Percentiles rank a stretch among this genome's conserved stretches.
Conservation (phyloP, 2,329 filamentous ascomycete genomes). For the Fusarium pseudonygamai region DNA sequence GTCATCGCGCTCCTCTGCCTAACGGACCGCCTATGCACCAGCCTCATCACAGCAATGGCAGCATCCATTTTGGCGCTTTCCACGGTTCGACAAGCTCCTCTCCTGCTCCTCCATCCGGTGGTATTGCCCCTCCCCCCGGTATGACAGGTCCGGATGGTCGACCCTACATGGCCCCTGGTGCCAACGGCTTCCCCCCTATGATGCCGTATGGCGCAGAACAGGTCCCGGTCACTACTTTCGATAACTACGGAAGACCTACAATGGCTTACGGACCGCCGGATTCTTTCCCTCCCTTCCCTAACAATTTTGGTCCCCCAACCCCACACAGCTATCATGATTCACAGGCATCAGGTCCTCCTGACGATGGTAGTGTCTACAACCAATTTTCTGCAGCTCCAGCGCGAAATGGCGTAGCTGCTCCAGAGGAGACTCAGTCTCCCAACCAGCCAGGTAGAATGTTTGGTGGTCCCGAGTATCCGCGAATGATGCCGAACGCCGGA, state of each 20-base stretch:
- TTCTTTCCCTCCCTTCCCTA: slow-evolving; percentile 46
- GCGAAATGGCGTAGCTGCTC: slow-evolving; percentile 49
- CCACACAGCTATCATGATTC: slow-evolving; percentile 71
- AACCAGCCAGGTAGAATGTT: slow-evolving; percentile 46
- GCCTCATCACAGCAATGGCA: slow-evolving; percentile 63
- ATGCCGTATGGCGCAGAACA: slow-evolving; percentile 50
- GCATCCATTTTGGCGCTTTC: slow-evolving; percentile 65
- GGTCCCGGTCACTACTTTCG: slow-evolving; percentile 48
- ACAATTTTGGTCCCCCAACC: slow-evolving; percentile 62
- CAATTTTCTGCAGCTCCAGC: slow-evolving; percentile 52
- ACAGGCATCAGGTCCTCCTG: slow-evolving; percentile 62
- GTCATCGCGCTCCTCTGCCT: slow-evolving; percentile 46
- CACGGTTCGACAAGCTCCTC: slow-evolving; percentile 67
- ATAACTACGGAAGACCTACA: slow-evolving; percentile 51
- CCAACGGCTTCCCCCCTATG: slow-evolving; percentile 52
- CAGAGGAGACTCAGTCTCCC: slow-evolving; percentile 43
- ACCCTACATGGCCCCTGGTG: slow-evolving; percentile 46
- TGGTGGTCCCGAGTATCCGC: slow-evolving; percentile 44
- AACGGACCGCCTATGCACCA: slow-evolving; percentile 58
- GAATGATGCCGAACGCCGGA: slow-evolving; percentile 47
- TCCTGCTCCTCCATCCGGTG: slow-evolving; percentile 60
- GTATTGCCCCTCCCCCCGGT: slow-evolving; percentile 60
- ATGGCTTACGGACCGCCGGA: slow-evolving; percentile 50
- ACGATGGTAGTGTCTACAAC: slow-evolving; percentile 54
- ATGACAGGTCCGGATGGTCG: slow-evolving; percentile 50